These are phyloP conservation scores for Colletotrichum trifolii DNA, from an alignment of 2,329 filamentous ascomycete genomes.

Conservation along the genomic window DNA sequence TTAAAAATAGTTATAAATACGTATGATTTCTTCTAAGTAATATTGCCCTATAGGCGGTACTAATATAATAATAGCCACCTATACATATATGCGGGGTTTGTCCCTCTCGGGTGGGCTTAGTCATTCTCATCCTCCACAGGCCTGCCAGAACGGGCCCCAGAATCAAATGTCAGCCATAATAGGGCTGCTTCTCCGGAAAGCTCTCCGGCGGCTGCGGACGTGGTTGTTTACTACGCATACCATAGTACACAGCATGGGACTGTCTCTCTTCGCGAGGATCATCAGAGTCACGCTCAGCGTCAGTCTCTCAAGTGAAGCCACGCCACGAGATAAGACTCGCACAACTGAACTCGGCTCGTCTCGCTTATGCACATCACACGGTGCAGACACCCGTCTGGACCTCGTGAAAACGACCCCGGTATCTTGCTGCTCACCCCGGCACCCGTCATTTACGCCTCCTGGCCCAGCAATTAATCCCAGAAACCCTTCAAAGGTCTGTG, in stretches of 20 bases:
- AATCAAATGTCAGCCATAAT: slow-evolving; percentile 28
- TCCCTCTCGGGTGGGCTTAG: too few relatives aligned
- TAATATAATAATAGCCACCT: too few relatives aligned
- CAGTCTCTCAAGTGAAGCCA: too few relatives aligned
- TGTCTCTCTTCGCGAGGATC: not conserved
- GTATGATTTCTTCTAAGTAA: too few relatives aligned
- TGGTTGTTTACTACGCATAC: too few relatives aligned
- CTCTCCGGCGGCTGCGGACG: too few relatives aligned
- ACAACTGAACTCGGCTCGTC: not conserved
- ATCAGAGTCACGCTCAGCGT: not conserved
- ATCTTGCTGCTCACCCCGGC: slow-evolving; percentile 17
- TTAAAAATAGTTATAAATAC: too few relatives aligned
- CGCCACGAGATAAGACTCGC: not conserved
- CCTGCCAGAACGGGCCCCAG: slow-evolving; percentile 18
- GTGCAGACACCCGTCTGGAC: slow-evolving; percentile 19
- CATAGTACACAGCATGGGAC: too few relatives aligned
- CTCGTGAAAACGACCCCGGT: slow-evolving; percentile 1
- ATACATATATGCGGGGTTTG: too few relatives aligned
- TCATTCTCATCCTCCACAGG: too few relatives aligned
- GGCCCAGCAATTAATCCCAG: slow-evolving; percentile 26
- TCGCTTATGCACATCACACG: slow-evolving; percentile 5
- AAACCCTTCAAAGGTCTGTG: slow-evolving; percentile 28
- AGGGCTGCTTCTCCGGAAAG: not conserved
- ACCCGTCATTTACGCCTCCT: slow-evolving; percentile 31
- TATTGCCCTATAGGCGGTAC: too few relatives aligned